Evolutionary conservation across 176 grass and related monocot species (phyloP), one percentile per base, ranked within the genome.

Genomic region (Juncus inflexus): DNA sequence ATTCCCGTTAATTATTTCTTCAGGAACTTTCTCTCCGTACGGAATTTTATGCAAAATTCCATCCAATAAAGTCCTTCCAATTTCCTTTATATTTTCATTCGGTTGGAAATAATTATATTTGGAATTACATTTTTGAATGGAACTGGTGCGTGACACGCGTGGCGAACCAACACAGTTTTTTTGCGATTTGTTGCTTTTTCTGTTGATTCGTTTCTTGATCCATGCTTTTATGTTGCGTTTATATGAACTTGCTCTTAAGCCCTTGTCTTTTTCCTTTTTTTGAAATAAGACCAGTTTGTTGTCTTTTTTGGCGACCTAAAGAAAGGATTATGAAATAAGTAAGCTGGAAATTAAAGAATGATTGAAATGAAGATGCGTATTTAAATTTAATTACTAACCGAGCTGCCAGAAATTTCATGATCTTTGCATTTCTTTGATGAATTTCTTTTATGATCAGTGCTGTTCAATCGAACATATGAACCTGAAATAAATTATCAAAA

Each of bases 171-270:
- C 13, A 9, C 12, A 45, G 37, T 3, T 5, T 16, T 57, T 57
- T 59, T 71, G 52, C 42, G 55, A 58, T 14, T 71, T 70, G 42
- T 70, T 70, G 12, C 56, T 38, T 57, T 13, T 43, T 45, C 28
- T 55, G 53, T 57, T 71, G 39, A 71, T 71, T 37, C 67, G 54
- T 71, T 55, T 71, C 57, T 71, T 71, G 13, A 71, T 71, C 67
- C 67, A 71, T 19, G 67, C 67, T 55, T 71, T 71, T 71, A 71
- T 71, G 38, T 58, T 59, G 12, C 39, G 14, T 35, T 38, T 43
- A 37, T 10, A 56, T 41, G 67, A 58, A 71, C 51, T 71, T 42
- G 53, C 9, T 16, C 57, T 71, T n/a, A 13, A 5, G 2, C 39
- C 54, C 28, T 70, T 7, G 16, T 71, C 53, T 59, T 59, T 71